Base-by-base conservation (phyloP, 73 alveolate genomes). In the Blepharisma japonicum region DNA sequence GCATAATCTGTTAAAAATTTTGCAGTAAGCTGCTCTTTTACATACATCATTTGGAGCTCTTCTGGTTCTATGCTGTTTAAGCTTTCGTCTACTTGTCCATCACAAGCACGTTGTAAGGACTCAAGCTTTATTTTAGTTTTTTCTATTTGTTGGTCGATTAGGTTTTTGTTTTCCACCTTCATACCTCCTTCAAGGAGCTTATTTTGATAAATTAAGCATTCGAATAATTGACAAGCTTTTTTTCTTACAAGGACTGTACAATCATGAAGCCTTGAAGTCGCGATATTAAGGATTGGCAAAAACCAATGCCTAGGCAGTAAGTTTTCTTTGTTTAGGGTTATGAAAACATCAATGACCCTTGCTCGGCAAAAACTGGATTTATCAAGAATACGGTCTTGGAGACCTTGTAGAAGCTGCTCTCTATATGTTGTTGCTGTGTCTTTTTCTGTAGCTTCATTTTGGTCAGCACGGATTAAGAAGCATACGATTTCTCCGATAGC, bases 361-460 rank as follows among this genome's bases (percentile, higher is more conserved):
- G 93, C 90, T 21, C 98, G 50, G 82, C 96, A 90, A 68, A 49
- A 90, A 6, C 93, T 78, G 46, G 91, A 80, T 80, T 92, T 92
- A 71, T 92, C 98, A 45, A 77, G 68, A 56, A 89, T 86, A 55
- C 98, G 56, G 49, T 80, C 84, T 8, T 86, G 49, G 21, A 92
- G 85, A 27, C 86, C 80, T 55, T 90, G 92, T 25, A 92, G 71
- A 56, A 92, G 85, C 71, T 89, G 83, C 4, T 87, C 92, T 80
- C 83, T 85, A 4, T 90, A 90, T 71, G 86, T 86, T 46, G 61
- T 78, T 74, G 88, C 88, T 47, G 84, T 83, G 67, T 79, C 81
- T 76, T 95, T 78, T 23, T 83, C 89, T 55, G 84, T 83, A 42
- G 81, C 80, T 61, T 91, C 95, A 21, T 81, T 70, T 74, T 74